phyloP scores from a whole-genome alignment of 2,329 filamentous ascomycete genomes.

The Huntiella omanensis region DNA sequence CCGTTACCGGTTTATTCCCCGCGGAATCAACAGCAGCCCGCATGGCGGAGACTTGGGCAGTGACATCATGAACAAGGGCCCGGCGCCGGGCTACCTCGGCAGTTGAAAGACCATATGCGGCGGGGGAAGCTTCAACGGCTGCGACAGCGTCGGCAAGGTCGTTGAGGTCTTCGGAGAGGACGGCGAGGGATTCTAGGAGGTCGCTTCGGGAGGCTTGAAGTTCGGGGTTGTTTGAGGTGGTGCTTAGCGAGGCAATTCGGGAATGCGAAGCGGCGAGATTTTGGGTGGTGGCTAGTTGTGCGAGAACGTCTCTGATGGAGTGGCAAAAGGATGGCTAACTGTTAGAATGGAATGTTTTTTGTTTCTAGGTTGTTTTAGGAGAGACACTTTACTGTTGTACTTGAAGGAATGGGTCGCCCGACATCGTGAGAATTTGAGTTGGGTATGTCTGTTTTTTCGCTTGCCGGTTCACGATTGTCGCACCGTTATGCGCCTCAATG shows the following conservation, averaged over 20 bases:
- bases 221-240: conserved; percentile 56
- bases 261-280: conserved; percentile 88
- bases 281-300: conserved; percentile 61
- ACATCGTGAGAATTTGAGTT: conserved; percentile 48
- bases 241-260: conserved; percentile 76
- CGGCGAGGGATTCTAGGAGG: conserved; percentile 43
- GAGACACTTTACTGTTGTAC: conserved; percentile 38
- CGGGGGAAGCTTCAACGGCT: conserved; percentile 73
- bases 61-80: conserved; percentile 74
- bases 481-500: no score
- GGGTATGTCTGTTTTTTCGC: conserved; percentile 3
- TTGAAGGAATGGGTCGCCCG: conserved; percentile 53
- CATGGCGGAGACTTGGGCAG: conserved; percentile 78
- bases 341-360: background rate
- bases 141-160: conserved; percentile 77
- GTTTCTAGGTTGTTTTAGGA: background rate
- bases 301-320: conserved; percentile 58
- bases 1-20: conserved; percentile 14
- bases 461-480: background rate
- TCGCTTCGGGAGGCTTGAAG: conserved; percentile 60
- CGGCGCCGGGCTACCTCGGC: conserved; percentile 67
- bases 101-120: conserved; percentile 67
- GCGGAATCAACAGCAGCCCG: conserved; percentile 43
- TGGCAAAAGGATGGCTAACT: conserved; percentile 1
- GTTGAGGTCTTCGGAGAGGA: conserved; percentile 64